Percentiles rank a stretch among this genome's conserved stretches.
Evolutionary conservation across 23 red algal genomes (phyloP).

Genomic region (Gracilaria caudata): DNA sequence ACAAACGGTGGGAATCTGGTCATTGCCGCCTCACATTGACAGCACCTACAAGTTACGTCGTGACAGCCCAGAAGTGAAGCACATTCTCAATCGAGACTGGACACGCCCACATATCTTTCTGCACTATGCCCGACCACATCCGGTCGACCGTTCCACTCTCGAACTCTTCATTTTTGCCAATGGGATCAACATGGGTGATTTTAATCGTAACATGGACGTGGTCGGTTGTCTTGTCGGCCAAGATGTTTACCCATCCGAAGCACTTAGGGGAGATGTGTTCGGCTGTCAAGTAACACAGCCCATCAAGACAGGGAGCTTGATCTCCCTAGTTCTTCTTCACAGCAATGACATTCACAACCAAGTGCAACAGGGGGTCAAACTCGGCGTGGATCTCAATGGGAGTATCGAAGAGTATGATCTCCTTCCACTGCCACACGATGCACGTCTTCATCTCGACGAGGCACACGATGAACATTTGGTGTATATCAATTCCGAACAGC

Average conservation of each 20-base stretch:
- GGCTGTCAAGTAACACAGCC: background rate
- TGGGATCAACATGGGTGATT: conserved; percentile 4
- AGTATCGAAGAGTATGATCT: conserved; percentile 2
- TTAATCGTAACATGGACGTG: background rate
- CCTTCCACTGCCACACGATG: background rate
- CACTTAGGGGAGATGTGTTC: background rate
- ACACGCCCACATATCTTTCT: background rate
- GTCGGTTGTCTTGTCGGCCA: conserved; percentile 28
- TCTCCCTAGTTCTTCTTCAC: conserved; percentile 4
- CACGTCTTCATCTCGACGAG: background rate
- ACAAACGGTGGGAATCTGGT: conserved; percentile 9
- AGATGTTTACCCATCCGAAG: conserved; percentile 8
- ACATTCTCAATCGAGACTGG: background rate
- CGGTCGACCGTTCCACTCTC: background rate
- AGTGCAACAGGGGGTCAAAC: background rate
- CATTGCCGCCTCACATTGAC: background rate
- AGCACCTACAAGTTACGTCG: background rate
- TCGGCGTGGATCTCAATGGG: background rate
- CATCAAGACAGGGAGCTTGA: background rate
- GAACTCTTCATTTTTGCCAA: conserved; percentile 27
- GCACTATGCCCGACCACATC: conserved; percentile 2
- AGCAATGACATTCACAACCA: background rate
- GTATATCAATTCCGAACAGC: background rate
- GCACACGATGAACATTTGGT: background rate
- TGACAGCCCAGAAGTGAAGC: background rate